Evolutionary conservation across 805 yeast genomes (phyloP).

Genomic region (Lipomyces yamanashiensis): DNA sequence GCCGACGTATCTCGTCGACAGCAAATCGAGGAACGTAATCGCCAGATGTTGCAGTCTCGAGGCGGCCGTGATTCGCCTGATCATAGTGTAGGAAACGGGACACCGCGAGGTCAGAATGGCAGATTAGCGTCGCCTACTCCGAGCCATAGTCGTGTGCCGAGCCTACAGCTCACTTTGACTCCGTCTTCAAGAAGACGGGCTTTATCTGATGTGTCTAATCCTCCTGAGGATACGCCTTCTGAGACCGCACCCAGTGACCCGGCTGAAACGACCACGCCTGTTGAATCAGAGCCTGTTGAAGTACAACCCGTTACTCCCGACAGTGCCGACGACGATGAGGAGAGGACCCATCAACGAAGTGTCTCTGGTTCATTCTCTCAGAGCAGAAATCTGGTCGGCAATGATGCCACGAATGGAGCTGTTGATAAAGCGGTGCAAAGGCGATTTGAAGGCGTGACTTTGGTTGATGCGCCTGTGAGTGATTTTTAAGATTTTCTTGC

Average conservation of each 20-base stretch:
- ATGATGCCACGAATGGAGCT: not conserved
- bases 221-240: constrained; percentile 1
- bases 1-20: constrained; percentile 18
- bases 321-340: constrained; percentile 3
- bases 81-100: not conserved
- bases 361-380: constrained; percentile 11
- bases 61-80: constrained; percentile 20
- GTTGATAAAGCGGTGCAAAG: constrained; percentile 2
- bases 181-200: constrained; percentile 15
- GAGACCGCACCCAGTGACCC: constrained; percentile 3
- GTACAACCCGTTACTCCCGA: not conserved
- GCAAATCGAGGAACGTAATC: constrained; percentile 22
- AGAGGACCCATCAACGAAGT: not conserved
- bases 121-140: constrained; percentile 5
- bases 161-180: constrained; percentile 14
- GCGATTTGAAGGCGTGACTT: constrained; percentile 22
- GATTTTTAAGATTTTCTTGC: constrained; percentile 1
- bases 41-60: constrained; percentile 9
- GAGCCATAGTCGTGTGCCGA: constrained; percentile 3
- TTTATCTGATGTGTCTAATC: not conserved
- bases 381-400: constrained; percentile 23
- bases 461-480: constrained; percentile 26
- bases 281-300: not conserved
- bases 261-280: not conserved
- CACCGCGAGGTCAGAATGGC: not conserved